Evolutionary conservation across 2,329 filamentous ascomycete species (phyloP), one percentile per base, ranked within the genome.

Genomic region (Penicillium brasilianum): DNA sequence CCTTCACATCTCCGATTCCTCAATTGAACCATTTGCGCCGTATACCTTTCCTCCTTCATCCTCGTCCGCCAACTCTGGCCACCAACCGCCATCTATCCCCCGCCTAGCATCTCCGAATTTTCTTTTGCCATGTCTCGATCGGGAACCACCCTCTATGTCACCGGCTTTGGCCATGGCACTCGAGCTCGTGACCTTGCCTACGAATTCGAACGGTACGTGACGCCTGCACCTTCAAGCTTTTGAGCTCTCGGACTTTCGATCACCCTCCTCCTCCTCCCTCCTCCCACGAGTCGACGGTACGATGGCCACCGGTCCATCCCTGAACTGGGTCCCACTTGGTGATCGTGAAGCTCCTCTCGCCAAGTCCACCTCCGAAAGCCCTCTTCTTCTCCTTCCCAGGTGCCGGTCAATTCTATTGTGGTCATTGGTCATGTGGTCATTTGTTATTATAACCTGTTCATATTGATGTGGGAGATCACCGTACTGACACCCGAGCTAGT

Each of bases 121-220:
- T 32, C n/a, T 43, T 57, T 57, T 10, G 51, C 57, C 77, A 97
- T 97, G 93, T 97, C 93, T 88, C 92, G 93, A 78, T 88, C 91
- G 79, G 90, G 92, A 72, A 96, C 91, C 64, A 98, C 94, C 60
- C 91, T 98, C 72, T 98, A 98, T 85, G 94, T 98, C 81, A 97
- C 93, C 77, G 95, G 95, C 87, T 99, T 99, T 82, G 96, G 94
- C 87, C 93, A 97, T 82, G 93, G 94, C 81, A 97, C 94, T 80
- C 92, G 95, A 85, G 93, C 95, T 80, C 92, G 95, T 88, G 93
- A 99, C 86, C 91, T 98, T 80, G 93, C 94, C 85, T 97, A 96
- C 91, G 94, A 98, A 87, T 98, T 98, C 91, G 94, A 98, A 93
- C 93, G 94, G 92, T 97, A 97, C 88, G 93, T 96, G 86, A 85